Percentiles rank a stretch among this genome's conserved stretches.
Conservation (phyloP, 306 rosid species). For the Acacia crassicarpa region DNA sequence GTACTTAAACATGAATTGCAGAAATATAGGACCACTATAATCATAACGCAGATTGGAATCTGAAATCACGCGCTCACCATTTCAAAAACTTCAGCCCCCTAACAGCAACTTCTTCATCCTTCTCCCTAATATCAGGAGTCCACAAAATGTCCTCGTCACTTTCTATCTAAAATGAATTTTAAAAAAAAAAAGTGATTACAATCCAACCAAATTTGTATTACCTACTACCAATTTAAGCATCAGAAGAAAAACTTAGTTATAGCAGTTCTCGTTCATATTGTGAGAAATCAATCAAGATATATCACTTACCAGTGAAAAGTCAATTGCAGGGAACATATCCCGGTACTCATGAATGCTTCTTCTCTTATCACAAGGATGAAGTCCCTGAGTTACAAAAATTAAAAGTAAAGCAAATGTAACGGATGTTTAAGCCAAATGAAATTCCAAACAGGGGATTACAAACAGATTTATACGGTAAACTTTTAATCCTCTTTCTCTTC, state of each 20-base stretch:
- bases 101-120: constrained; percentile 68
- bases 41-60: background rate
- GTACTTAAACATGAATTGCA: background rate
- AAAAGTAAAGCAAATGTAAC: constrained; percentile 12
- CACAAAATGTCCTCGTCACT: constrained; percentile 73
- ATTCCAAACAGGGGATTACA: background rate
- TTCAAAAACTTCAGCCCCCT: constrained; percentile 80
- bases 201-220: constrained; percentile 28
- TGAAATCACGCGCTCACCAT: constrained; percentile 54
- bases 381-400: constrained; percentile 61
- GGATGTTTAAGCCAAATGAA: constrained; percentile 5
- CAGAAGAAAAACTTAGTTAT: constrained; percentile 2
- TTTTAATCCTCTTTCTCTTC: background rate
- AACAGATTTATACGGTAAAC: background rate
- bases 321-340: constrained; percentile 82
- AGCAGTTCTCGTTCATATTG: too few relatives aligned
- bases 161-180: constrained; percentile 59
- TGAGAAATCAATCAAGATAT: constrained; percentile 12
- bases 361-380: constrained; percentile 95
- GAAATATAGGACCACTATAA: constrained; percentile 5
- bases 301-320: constrained; percentile 75
- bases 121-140: constrained; percentile 79
- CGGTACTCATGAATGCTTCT: constrained; percentile 69
- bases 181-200: constrained; percentile 19
- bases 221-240: constrained; percentile 26